A percentile compares a stretch with the other conserved stretches of the same genome.
phyloP scores from a whole-genome alignment of 768 basidiomycete genomes.

The Mycena latifolia region DNA sequence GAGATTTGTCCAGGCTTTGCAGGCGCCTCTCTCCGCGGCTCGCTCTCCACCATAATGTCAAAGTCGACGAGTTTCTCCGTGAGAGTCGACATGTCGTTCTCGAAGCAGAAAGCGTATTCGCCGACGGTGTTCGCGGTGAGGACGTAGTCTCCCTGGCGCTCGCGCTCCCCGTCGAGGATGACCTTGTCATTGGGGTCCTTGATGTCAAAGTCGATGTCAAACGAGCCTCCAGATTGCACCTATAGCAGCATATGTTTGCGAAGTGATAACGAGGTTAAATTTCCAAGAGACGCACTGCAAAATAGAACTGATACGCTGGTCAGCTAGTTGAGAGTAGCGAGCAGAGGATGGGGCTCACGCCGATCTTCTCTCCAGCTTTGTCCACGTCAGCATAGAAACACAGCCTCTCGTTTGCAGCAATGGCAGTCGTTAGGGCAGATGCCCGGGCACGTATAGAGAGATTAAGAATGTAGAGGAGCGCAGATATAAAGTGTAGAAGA shows the following conservation, averaged over 20 bases:
- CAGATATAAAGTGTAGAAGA: conserved; percentile 45
- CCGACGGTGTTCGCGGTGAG: conserved; percentile 93
- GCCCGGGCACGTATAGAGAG: conserved; percentile 53
- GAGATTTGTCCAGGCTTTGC: conserved; percentile 90
- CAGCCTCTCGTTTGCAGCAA: conserved; percentile 82
- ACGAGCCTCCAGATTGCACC: conserved; percentile 98
- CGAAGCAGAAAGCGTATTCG: conserved; percentile 97
- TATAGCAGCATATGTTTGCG: conserved; percentile 41
- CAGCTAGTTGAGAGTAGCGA: conserved; percentile 25
- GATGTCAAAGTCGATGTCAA: conserved; percentile 95
- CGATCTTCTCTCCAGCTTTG: conserved; percentile 93
- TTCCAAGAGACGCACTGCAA: conserved; percentile 75
- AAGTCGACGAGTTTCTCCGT: conserved; percentile 96
- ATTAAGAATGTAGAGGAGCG: conserved; percentile 51
- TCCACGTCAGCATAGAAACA: conserved; percentile 99
- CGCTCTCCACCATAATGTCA: conserved; percentile 98
- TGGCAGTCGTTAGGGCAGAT: conserved; percentile 83
- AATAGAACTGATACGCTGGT: conserved; percentile 83
- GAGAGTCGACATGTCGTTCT: conserved; percentile 96
- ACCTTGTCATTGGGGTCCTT: conserved; percentile 92
- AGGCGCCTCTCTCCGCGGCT: conserved; percentile 90
- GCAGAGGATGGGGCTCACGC: conserved; percentile 60
- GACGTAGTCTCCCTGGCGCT: conserved; percentile 97
- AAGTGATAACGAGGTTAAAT: background rate
- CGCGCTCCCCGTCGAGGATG: conserved; percentile 87